Base-by-base conservation (phyloP, 2,329 filamentous ascomycete genomes). In the Fusarium camptoceras region DNA sequence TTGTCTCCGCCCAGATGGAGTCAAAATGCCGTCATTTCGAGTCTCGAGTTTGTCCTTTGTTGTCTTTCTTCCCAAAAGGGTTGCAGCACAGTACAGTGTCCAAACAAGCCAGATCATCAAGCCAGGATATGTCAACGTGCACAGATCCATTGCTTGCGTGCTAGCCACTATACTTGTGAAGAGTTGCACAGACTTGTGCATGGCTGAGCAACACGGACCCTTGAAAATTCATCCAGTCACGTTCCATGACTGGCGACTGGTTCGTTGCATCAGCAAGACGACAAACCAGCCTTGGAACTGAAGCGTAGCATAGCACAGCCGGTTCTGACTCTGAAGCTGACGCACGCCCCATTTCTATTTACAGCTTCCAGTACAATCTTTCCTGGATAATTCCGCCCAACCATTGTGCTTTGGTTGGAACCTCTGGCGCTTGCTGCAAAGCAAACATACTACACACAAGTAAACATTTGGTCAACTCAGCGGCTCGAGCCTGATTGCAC, bases 341-440 rank as follows among this genome's bases (percentile, higher is more conserved):
- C 47, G 64, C 68, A 71, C 64, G 51, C 55, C 68, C 68, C 57
- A 48, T 44, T 70, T 70, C 67, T 71, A 71, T 70, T 70, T 71
- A 64, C 59, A 55, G 64, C 9, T 54, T 55, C 47, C 27, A 55
- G 50, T 25, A 47, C 49, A 48, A 66, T 43, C 60, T 42, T 37
- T 25, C 37, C 24, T 25, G 28, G 15, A 66, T 30, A 41, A 61
- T 66, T 43, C 55, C 30, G 47, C 30, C 55, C 42, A 60, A 58
- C 44, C 54, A 30, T 47, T 59, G 43, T 54, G 31, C 43, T 43
- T 25, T 59, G 48, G 22, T 30, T 57, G 37, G 60, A 71, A 62
- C 31, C 59, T 63, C 57, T 68, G 68, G 68, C 59, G 61, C 59
- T 59, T 64, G 58, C 42, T 62, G 37, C 20, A 34, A 64, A 50